Percentiles rank a stretch among this genome's conserved stretches.
Evolutionary conservation across 495 filamentous ascomycete species (phyloP).

Genomic region (Massariosphaeria phaeospora): DNA sequence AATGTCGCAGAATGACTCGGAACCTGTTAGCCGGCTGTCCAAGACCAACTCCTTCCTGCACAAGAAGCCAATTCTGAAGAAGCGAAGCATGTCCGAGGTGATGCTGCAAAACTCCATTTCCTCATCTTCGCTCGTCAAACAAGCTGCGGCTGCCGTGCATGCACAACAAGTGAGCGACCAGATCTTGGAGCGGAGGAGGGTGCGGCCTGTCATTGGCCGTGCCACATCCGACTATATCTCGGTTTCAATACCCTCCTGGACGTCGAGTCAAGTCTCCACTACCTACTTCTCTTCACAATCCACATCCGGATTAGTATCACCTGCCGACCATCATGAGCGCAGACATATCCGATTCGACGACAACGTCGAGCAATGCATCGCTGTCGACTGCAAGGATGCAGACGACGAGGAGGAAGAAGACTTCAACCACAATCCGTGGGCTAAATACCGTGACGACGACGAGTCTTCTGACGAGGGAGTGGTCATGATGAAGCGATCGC

Average conservation of each 20-base stretch:
- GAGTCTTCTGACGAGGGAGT: conserved; percentile 74
- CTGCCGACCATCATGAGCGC: conserved; percentile 55
- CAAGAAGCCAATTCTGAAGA: conserved; percentile 94
- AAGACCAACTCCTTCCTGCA: conserved; percentile 76
- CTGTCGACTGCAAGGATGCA: conserved; percentile 75
- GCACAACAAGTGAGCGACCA: conserved; percentile 68
- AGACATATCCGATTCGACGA: conserved; percentile 97
- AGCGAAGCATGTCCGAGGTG: conserved; percentile 89
- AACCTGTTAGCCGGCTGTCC: conserved; percentile 56
- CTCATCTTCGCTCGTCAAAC: conserved; percentile 83
- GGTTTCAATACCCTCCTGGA: conserved; percentile 49
- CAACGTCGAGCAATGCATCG: conserved; percentile 92
- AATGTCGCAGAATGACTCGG: conserved; percentile 47
- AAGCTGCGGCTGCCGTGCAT: conserved; percentile 86
- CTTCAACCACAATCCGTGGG: conserved; percentile 37
- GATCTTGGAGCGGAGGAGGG: conserved; percentile 29
- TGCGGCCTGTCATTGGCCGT: conserved; percentile 47
- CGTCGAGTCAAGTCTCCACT: conserved; percentile 52
- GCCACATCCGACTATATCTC: conserved; percentile 63
- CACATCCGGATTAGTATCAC: conserved; percentile 63
- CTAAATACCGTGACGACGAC: conserved; percentile 49
- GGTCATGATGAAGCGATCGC: conserved; percentile 69
- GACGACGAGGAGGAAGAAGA: conserved; percentile 65
- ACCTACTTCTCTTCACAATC: conserved; percentile 55
- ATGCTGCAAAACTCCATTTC: conserved; percentile 91